A percentile compares a stretch with the other conserved stretches of the same genome.
Evolutionary conservation across 306 rosid species (phyloP).

Genomic region (Vigna hirtella): DNA sequence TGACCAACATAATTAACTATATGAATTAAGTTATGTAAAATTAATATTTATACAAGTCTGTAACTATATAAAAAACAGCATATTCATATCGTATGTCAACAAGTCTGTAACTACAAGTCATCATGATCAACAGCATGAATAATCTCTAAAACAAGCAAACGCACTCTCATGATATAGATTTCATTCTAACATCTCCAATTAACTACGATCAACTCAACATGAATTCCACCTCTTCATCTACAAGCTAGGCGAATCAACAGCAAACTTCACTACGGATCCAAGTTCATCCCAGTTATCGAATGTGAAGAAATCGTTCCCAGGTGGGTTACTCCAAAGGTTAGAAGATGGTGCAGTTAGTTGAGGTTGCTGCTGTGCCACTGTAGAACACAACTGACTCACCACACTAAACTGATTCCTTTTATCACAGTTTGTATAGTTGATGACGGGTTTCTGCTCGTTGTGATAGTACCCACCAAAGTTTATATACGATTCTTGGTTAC

Average conservation of each 20-base stretch:
- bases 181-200: background rate
- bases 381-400: slow-evolving; percentile 40
- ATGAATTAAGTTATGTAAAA: too few species aligned
- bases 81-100: slow-evolving; percentile 17
- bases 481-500: slow-evolving; percentile 58
- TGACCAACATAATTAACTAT: too few species aligned
- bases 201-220: slow-evolving; percentile 9
- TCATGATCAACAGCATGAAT: background rate
- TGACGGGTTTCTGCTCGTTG: slow-evolving; percentile 52
- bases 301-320: slow-evolving; percentile 40
- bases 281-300: slow-evolving; percentile 84
- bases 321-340: slow-evolving; percentile 49
- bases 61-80: background rate
- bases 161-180: background rate
- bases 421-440: slow-evolving; percentile 27
- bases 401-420: slow-evolving; percentile 42
- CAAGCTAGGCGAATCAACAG: slow-evolving; percentile 56
- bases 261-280: slow-evolving; percentile 68
- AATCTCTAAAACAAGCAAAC: slow-evolving; percentile 16
- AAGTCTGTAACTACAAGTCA: slow-evolving; percentile 2
- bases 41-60: background rate
- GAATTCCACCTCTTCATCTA: slow-evolving; percentile 26
- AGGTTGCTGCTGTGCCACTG: slow-evolving; percentile 42
- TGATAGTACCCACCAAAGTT: slow-evolving; percentile 50
- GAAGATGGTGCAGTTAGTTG: slow-evolving; percentile 46